Base-by-base conservation (phyloP, 306 rosid genomes). In the Vicia sativa region DNA sequence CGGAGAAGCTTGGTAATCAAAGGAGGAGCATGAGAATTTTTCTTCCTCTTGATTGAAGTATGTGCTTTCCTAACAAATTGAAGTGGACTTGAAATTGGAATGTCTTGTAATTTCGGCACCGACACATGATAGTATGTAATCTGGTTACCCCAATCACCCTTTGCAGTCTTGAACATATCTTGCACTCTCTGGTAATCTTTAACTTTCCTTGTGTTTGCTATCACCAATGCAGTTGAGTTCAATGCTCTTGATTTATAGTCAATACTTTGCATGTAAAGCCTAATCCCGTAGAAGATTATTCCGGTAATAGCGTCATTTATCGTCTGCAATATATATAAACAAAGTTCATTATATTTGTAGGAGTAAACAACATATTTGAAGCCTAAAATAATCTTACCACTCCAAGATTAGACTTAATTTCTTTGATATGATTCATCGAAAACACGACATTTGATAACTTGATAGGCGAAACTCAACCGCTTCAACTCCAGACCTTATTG, bases 321-420 rank as follows among this genome's bases (percentile, higher is more conserved):
- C 28, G 44, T 69, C 73, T 68, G 73, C 53, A 67, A 50, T 18
- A 65, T 25, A 34, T 25, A 34, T 16, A 45, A 18, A 49, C 56
- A 49, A 49, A 19, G 26, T 16, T 18, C 56, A 49, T 9, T 18
- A 18, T 49, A 49, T 49, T 16, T 49, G 28, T 3, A 49, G 28
- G 56, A 49, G 26, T 16, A 18, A n/a, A n/a, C n/a, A 15, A 48
- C 9, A 48, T 14, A 48, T n/a, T 7, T 48, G n/a, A 49, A 49
- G 56, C 13, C 56, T 18, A 49, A 18, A 49, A 50, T 50, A 49
- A 49, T 18, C 39, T 35, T 68, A 68, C 64, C 56, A 70, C 74
- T 28, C 74, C 56, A 70, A 70, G 74, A 3, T 70, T 70, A 26
- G 74, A 56, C 55, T 70, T 70, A 11, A 70, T 70, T 28, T 43